phyloP scores from a whole-genome alignment of 805 yeast genomes.

The Saturnispora gosingensis region DNA sequence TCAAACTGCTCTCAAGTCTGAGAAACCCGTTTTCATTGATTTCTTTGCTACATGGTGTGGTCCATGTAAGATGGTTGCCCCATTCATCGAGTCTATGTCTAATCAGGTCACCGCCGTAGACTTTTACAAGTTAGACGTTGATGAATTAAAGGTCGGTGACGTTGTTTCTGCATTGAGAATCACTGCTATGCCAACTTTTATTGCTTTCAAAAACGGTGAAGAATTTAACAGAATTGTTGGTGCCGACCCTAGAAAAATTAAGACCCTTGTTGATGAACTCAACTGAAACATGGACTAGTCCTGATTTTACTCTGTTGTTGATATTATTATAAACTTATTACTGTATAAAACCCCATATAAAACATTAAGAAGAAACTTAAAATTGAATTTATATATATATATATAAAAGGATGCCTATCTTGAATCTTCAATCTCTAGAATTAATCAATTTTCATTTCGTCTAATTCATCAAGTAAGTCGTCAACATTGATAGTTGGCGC shows the following conservation, averaged over 20 bases:
- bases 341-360: conserved; percentile 1
- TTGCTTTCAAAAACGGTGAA: conserved; percentile 53
- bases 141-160: conserved; percentile 37
- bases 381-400: not conserved
- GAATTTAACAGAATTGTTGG: conserved; percentile 53
- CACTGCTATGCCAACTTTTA: conserved; percentile 70
- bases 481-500: conserved; percentile 86
- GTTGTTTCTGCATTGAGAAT: conserved; percentile 53
- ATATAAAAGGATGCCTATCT: not conserved
- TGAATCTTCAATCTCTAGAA: not conserved
- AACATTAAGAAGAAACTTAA: not conserved
- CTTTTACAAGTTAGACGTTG: conserved; percentile 67
- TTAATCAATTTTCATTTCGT: conserved; percentile 73
- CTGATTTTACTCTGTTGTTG: not conserved
- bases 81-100: conserved; percentile 37
- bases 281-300: not conserved
- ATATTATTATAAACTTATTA: not conserved
- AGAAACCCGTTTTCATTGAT: conserved; percentile 35
- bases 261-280: conserved; percentile 6
- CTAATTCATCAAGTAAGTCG: conserved; percentile 89
- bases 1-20: not conserved
- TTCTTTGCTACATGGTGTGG: conserved; percentile 73
- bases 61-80: conserved; percentile 68
- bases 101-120: conserved; percentile 40
- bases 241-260: conserved; percentile 36